Evolutionary conservation across 345 rosid species (phyloP).

Genomic region (Acer saccharum): DNA sequence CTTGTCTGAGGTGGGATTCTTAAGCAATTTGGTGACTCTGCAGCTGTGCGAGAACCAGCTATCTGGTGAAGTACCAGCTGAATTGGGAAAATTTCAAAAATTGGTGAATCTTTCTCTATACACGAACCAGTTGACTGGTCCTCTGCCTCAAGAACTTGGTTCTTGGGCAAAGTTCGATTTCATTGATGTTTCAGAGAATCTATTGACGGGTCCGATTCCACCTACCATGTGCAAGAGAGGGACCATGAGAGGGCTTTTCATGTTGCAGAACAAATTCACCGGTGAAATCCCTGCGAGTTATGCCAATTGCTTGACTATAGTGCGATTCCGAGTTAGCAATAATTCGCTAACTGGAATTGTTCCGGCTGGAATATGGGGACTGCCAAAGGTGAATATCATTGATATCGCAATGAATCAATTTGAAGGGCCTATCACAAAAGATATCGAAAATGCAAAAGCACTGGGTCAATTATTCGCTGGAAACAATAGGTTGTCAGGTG

Average conservation of each 20-base stretch:
- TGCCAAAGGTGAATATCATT: slow-evolving; percentile 59
- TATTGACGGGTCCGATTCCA: slow-evolving; percentile 71
- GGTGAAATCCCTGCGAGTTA: slow-evolving; percentile 78
- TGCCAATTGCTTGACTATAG: slow-evolving; percentile 53
- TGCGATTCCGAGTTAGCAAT: slow-evolving; percentile 67
- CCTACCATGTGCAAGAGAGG: slow-evolving; percentile 89
- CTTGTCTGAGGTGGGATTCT: slow-evolving; percentile 54
- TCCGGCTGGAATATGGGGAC: slow-evolving; percentile 85
- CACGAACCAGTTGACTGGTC: slow-evolving; percentile 60
- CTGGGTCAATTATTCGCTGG: slow-evolving; percentile 46
- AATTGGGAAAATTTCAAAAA: slow-evolving; percentile 65
- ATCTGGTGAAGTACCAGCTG: slow-evolving; percentile 70
- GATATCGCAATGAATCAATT: slow-evolving; percentile 61
- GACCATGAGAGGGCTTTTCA: slow-evolving; percentile 57
- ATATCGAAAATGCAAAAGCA: slow-evolving; percentile 55
- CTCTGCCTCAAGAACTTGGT: slow-evolving; percentile 72
- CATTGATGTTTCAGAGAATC: slow-evolving; percentile 87
- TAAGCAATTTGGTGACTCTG: slow-evolving; percentile 59
- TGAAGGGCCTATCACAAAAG: slow-evolving; percentile 59
- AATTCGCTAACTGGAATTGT: slow-evolving; percentile 70
- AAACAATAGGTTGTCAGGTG: slow-evolving; percentile 68
- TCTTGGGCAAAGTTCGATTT: slow-evolving; percentile 65
- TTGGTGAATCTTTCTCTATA: slow-evolving; percentile 76
- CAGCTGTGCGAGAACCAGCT: slow-evolving; percentile 61
- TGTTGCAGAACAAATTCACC: slow-evolving; percentile 71